Percentiles rank a stretch among this genome's conserved stretches.
Evolutionary conservation across 108 stramenopile species (phyloP).

Genomic region (Skeletonema costatum): DNA sequence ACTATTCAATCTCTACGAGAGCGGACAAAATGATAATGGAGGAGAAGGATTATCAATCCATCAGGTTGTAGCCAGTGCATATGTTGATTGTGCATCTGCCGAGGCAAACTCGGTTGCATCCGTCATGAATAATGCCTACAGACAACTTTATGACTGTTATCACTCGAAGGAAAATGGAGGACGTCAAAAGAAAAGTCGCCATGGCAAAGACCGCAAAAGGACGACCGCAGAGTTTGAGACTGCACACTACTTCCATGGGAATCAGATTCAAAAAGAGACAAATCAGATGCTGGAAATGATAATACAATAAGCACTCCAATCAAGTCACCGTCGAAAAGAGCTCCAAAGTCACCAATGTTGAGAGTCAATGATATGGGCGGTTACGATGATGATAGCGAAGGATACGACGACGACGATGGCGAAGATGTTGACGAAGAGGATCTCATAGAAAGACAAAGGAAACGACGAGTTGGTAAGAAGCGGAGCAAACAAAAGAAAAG

Average conservation of each 20-base stretch:
- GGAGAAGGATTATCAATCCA: background rate
- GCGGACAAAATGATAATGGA: background rate
- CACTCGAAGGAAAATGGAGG: slow-evolving; percentile 6
- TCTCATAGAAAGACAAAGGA: slow-evolving; percentile 29
- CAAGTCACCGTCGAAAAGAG: slow-evolving; percentile 19
- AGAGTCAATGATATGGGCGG: slow-evolving; percentile 6
- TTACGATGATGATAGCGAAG: slow-evolving; percentile 12
- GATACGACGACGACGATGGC: slow-evolving; percentile 41
- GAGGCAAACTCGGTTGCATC: slow-evolving; percentile 30
- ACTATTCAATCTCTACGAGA: slow-evolving; percentile 28
- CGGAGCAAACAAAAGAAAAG: slow-evolving; percentile 3
- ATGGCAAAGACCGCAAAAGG: background rate
- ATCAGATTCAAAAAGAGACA: slow-evolving; percentile 7
- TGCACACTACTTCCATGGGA: background rate
- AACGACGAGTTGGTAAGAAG: slow-evolving; percentile 1
- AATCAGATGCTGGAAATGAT: background rate
- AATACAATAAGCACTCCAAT: slow-evolving; percentile 2
- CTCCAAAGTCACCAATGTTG: slow-evolving; percentile 1
- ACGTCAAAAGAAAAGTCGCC: background rate
- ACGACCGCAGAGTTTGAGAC: background rate
- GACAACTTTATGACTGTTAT: slow-evolving; percentile 41
- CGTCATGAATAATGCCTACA: slow-evolving; percentile 43
- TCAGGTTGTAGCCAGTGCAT: slow-evolving; percentile 43
- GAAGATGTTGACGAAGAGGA: slow-evolving; percentile 31
- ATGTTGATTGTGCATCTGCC: slow-evolving; percentile 66